These are phyloP conservation scores for Cyclocybe cylindracea DNA, from an alignment of 768 basidiomycete species.

Conservation along the genomic window DNA sequence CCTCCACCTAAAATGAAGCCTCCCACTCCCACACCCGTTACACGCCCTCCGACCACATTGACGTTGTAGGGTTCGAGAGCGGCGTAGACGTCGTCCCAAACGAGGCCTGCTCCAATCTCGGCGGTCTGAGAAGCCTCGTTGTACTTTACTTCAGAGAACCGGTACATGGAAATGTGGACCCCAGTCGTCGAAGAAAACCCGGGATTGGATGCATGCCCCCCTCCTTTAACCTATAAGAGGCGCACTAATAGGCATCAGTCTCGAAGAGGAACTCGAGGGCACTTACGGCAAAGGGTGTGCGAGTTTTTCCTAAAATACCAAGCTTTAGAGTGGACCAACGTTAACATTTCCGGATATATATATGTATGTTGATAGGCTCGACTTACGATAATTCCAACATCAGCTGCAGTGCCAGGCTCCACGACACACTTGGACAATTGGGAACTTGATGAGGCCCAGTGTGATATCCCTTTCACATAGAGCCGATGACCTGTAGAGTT, in stretches of 20 bases:
- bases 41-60: slow-evolving; percentile 59
- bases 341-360: background rate
- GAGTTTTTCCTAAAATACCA: slow-evolving; percentile 8
- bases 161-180: slow-evolving; percentile 55
- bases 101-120: slow-evolving; percentile 41
- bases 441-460: slow-evolving; percentile 52
- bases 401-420: slow-evolving; percentile 51
- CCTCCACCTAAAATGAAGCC: slow-evolving; percentile 62
- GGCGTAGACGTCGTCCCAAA: slow-evolving; percentile 66
- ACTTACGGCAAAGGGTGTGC: slow-evolving; percentile 15
- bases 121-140: slow-evolving; percentile 38
- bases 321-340: slow-evolving; percentile 4
- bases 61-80: slow-evolving; percentile 49
- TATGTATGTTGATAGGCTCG: background rate
- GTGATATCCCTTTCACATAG: slow-evolving; percentile 44
- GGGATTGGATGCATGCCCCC: slow-evolving; percentile 55
- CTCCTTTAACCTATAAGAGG: slow-evolving; percentile 52
- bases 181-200: slow-evolving; percentile 62
- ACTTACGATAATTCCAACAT: slow-evolving; percentile 49
- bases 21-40: slow-evolving; percentile 58
- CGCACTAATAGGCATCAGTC: background rate
- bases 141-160: slow-evolving; percentile 46
- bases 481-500: slow-evolving; percentile 15
- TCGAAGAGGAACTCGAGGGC: background rate
- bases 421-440: slow-evolving; percentile 51